Evolutionary conservation across 169 alveolate species (phyloP).

Genomic region (Eimeria tenella): DNA sequence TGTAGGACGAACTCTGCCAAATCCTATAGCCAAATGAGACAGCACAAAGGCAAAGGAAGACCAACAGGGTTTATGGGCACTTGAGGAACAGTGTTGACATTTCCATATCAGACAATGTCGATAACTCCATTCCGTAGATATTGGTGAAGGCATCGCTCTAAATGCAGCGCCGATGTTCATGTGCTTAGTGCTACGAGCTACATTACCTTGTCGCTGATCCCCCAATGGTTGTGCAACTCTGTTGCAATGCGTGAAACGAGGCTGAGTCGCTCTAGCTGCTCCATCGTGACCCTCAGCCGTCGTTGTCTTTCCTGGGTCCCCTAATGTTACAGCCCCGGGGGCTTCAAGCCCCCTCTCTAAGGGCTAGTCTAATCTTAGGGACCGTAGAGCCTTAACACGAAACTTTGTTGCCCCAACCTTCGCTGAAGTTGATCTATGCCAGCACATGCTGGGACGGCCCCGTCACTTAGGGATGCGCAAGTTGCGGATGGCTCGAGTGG

Average conservation of each 20-base stretch:
- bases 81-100: neutral
- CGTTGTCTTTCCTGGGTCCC: too few relatives aligned
- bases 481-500: too few relatives aligned
- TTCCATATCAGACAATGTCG: neutral
- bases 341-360: neutral
- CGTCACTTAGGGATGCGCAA: too few relatives aligned
- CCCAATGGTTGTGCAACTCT: conserved; percentile 82
- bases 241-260: conserved; percentile 77
- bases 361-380: too few relatives aligned
- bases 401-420: too few relatives aligned
- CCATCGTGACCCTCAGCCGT: conserved; percentile 38
- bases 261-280: conserved; percentile 78
- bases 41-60: neutral
- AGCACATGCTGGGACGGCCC: too few relatives aligned
- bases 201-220: conserved; percentile 72
- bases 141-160: too few relatives aligned
- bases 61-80: neutral
- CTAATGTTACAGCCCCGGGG: neutral
- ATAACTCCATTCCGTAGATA: neutral
- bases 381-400: too few relatives aligned
- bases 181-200: neutral
- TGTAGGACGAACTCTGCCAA: conserved; percentile 81
- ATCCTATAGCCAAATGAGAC: conserved; percentile 39
- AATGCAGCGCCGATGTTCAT: neutral
- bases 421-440: too few relatives aligned